These are phyloP conservation scores for Zygnema circumcarinatum DNA, from an alignment of 139 green algal species.

Conservation along the genomic window DNA sequence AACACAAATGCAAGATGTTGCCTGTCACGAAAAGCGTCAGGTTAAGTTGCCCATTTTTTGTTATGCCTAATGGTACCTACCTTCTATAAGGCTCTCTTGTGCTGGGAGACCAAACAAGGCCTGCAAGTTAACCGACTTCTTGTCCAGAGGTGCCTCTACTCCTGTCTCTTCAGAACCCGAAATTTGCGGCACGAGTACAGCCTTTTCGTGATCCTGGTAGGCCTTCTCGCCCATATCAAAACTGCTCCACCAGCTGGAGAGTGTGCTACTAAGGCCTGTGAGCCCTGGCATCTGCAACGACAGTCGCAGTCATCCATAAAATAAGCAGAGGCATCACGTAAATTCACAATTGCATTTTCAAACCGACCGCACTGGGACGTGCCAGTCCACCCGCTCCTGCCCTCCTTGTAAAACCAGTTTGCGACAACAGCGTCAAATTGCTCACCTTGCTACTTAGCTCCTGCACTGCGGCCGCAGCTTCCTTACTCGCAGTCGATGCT, in stretches of 20 bases:
- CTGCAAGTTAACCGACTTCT: constrained; percentile 40
- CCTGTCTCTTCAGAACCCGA: neutral
- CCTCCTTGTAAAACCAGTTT: too few relatives aligned
- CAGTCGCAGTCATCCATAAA: too few relatives aligned
- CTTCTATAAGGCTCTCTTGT: constrained; percentile 55
- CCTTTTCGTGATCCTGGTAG: neutral
- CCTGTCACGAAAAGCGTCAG: too few relatives aligned
- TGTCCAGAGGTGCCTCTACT: neutral
- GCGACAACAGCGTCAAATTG: too few relatives aligned
- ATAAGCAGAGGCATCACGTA: too few relatives aligned
- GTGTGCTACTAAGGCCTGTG: constrained; percentile 9
- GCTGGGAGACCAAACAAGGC: constrained; percentile 32
- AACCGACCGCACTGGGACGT: too few relatives aligned
- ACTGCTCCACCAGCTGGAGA: constrained; percentile 34
- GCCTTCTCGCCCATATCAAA: constrained; percentile 26
- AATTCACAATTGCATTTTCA: too few relatives aligned
- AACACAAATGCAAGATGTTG: too few relatives aligned
- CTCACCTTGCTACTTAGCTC: constrained; percentile 26
- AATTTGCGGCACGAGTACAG: neutral
- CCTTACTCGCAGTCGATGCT: constrained; percentile 28
- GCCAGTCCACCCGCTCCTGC: too few relatives aligned
- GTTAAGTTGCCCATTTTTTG: too few relatives aligned
- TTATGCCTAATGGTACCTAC: constrained; percentile 26
- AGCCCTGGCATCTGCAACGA: constrained; percentile 2
- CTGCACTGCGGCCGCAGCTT: constrained; percentile 9